phyloP scores from a whole-genome alignment of 2,329 filamentous ascomycete genomes.

The Eurotiales sp. region DNA sequence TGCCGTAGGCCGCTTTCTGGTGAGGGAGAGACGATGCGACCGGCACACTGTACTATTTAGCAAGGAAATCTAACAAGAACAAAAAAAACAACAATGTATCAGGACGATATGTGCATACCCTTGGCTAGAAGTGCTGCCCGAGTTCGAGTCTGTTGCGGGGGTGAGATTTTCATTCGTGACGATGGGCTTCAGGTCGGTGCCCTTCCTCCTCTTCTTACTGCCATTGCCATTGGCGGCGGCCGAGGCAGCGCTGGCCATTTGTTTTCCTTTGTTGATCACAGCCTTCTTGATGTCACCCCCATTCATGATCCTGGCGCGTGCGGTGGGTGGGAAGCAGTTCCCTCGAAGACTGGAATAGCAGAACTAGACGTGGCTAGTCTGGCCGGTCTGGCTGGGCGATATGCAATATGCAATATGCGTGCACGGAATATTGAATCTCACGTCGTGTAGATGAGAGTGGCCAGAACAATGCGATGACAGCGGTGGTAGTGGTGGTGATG shows the following conservation, averaged over 20 bases:
- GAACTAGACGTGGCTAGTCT: not conserved
- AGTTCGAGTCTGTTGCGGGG: slow-evolving; percentile 39
- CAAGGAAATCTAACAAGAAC: slow-evolving; percentile 13
- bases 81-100: slow-evolving; percentile 6
- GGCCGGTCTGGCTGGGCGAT: no score
- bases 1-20: slow-evolving; percentile 45
- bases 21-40: slow-evolving; percentile 39
- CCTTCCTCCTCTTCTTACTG: slow-evolving; percentile 64
- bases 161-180: slow-evolving; percentile 58
- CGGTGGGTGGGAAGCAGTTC: slow-evolving; percentile 12
- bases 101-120: slow-evolving; percentile 28
- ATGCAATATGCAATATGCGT: no score
- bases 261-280: slow-evolving; percentile 63
- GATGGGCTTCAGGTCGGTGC: slow-evolving; percentile 62
- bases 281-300: slow-evolving; percentile 62
- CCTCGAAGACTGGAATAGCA: no score
- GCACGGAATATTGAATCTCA: no score
- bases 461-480: no score
- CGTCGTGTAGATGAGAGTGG: no score
- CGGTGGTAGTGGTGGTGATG: not conserved
- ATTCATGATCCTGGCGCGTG: slow-evolving; percentile 51
- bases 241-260: slow-evolving; percentile 52
- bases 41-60: slow-evolving; percentile 18
- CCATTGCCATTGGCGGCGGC: slow-evolving; percentile 52
- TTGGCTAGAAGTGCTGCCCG: slow-evolving; percentile 41